Evolutionary conservation across 2,329 filamentous ascomycete species (phyloP), one percentile per base, ranked within the genome.

Genomic region (Sporothrix luriei): DNA sequence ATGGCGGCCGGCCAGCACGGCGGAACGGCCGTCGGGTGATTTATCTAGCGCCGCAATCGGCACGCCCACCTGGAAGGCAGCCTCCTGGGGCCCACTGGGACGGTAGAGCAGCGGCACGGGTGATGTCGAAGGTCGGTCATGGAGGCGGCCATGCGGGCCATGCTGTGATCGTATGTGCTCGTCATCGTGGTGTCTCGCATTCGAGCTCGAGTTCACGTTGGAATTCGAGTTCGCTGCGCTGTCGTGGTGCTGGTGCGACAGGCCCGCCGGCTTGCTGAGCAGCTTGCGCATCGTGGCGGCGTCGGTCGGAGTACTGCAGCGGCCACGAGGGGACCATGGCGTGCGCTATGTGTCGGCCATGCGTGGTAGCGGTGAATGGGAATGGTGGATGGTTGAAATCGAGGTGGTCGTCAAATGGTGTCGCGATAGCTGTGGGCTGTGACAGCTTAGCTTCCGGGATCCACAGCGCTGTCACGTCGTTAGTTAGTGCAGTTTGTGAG

Each of bases 41-140:
- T 82, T 82, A 75, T 89, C 87, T 73, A 90, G 79, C 73, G 84
- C 86, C 51, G 83, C 77, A 43, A 90, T 84, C 5, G 88, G 86
- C 1, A 80, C 82, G 40, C 82, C 81, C 1, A 84, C 84, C 14
- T 80, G 74, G 73, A 87, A 85, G 13, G 82, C 77, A 51, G 83
- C 84, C 73, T 88, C 83, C 73, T 88, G 88, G 10, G 87, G 85
- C 72, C 82, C 83, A 54, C 78, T 80, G 0, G 85, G 84, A 29
- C 87, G 85, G 72, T 84, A 83, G 6, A 82, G 78, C 43, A 78
- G 76, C 68, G 80, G 76, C 6, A 79, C 75, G 0, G 80, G 80
- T 3, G 84, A 83, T 75, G 81, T 83, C 69, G 84, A 82, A 2
- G 40, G 38, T 69, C 84, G 77, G 71, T 79, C 80, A 55, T 80